Percentiles rank a stretch among this genome's conserved stretches.
Evolutionary conservation across 2,329 filamentous ascomycete genomes (phyloP).

Genomic region (Westerdykella aurantiaca): DNA sequence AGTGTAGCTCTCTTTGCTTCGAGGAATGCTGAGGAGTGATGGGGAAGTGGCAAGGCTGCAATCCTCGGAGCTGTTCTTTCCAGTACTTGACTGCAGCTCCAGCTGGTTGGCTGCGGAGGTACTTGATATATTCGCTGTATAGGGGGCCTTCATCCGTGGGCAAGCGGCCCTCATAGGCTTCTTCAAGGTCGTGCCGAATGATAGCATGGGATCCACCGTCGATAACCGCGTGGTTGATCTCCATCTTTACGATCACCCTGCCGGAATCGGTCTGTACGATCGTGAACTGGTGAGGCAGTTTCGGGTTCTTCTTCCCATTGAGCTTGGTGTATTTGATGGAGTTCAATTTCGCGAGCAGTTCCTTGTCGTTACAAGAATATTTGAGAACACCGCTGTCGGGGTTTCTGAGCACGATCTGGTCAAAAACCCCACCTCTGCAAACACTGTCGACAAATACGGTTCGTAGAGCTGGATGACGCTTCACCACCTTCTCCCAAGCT

Average conservation of each 20-base stretch:
- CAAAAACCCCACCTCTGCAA: constrained; percentile 31
- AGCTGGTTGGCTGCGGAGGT: constrained; percentile 18
- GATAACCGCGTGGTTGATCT: constrained; percentile 33
- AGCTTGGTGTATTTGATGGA: constrained; percentile 22
- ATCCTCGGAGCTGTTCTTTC: constrained; percentile 25
- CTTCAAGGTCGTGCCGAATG: constrained; percentile 26
- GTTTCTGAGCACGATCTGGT: constrained; percentile 29
- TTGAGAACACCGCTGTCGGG: constrained; percentile 19
- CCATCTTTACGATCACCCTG: constrained; percentile 28
- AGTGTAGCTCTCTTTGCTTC: constrained; percentile 22
- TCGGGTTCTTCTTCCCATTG: constrained; percentile 26
- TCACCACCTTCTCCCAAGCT: constrained; percentile 30
- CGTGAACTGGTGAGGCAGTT: constrained; percentile 29
- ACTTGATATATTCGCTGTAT: constrained; percentile 34
- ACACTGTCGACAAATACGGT: constrained; percentile 33
- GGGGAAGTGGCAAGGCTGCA: constrained; percentile 32
- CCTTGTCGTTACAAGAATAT: constrained; percentile 19
- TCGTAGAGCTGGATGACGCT: constrained; percentile 28
- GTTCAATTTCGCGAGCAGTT: constrained; percentile 16
- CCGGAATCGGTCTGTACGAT: constrained; percentile 24
- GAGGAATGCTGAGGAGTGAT: constrained; percentile 15
- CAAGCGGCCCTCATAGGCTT: constrained; percentile 26
- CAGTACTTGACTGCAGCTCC: constrained; percentile 24
- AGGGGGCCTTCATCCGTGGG: constrained; percentile 21
- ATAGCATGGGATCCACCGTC: constrained; percentile 30